Percentiles rank a stretch among this genome's conserved stretches.
phyloP scores from a whole-genome alignment of 805 yeast genomes.

The Candida xiaguanensis region DNA sequence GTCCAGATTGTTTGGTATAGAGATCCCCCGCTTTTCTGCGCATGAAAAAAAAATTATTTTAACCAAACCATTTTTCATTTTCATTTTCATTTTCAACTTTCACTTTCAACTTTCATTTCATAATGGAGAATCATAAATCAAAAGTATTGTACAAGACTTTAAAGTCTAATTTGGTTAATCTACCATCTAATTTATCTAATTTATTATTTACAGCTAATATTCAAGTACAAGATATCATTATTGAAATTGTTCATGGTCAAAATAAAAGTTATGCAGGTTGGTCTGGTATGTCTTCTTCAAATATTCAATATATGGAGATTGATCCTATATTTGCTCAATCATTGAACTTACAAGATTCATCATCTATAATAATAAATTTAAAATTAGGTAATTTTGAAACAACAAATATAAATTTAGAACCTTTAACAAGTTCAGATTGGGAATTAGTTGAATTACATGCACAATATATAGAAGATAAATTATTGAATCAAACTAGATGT shows the following conservation, averaged over 20 bases:
- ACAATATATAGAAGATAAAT: slow-evolving; percentile 63
- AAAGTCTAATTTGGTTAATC: slow-evolving; percentile 50
- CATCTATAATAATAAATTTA: slow-evolving; percentile 38
- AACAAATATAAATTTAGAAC: slow-evolving; percentile 69
- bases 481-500: slow-evolving; percentile 78
- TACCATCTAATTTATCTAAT: slow-evolving; percentile 48
- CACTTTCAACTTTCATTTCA: background rate
- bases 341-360: slow-evolving; percentile 43
- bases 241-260: slow-evolving; percentile 35
- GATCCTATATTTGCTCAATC: slow-evolving; percentile 64
- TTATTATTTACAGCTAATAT: slow-evolving; percentile 49
- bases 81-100: background rate
- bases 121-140: slow-evolving; percentile 36
- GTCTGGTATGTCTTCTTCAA: slow-evolving; percentile 52
- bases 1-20: too few species aligned
- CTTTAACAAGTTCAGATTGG: slow-evolving; percentile 79
- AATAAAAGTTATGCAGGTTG: slow-evolving; percentile 52
- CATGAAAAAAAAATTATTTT: too few species aligned
- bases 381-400: slow-evolving; percentile 51
- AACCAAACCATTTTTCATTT: background rate
- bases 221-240: slow-evolving; percentile 54
- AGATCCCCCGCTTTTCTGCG: too few species aligned
- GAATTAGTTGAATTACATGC: slow-evolving; percentile 85
- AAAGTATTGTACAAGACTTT: slow-evolving; percentile 26
- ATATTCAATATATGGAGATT: slow-evolving; percentile 45